Conservation (phyloP, 331 rosid genomes). For the Arachis monticola region DNA sequence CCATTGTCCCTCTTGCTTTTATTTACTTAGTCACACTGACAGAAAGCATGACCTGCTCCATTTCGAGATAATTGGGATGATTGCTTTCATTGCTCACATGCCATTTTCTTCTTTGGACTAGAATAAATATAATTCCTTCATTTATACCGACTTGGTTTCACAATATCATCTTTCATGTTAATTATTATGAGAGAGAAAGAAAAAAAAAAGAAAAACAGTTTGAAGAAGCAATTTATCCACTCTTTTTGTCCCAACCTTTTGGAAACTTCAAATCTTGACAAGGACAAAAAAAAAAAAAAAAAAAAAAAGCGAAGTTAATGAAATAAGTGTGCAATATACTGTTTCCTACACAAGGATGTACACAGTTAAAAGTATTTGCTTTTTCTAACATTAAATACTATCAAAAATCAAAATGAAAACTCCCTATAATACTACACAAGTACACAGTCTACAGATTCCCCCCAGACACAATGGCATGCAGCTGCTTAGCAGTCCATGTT, state of each 20-base stretch:
- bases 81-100: slow-evolving; percentile 10
- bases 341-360: slow-evolving; percentile 13
- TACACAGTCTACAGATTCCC: slow-evolving; percentile 38
- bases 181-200: too few relatives aligned
- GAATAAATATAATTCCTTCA: neutral
- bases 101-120: neutral
- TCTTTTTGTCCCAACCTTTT: neutral
- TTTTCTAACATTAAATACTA: slow-evolving; percentile 5
- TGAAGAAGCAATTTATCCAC: too few relatives aligned
- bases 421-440: slow-evolving; percentile 34
- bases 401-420: slow-evolving; percentile 26
- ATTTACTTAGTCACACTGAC: neutral
- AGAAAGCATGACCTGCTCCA: slow-evolving; percentile 35
- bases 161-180: too few relatives aligned
- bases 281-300: neutral
- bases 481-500: slow-evolving; percentile 70
- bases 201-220: too few relatives aligned
- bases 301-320: neutral
- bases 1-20: neutral
- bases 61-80: slow-evolving; percentile 18
- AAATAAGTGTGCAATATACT: slow-evolving; percentile 25
- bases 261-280: neutral
- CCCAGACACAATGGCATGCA: slow-evolving; percentile 50
- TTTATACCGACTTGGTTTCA: too few relatives aligned
- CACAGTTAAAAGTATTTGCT: slow-evolving; percentile 23